A percentile compares a stretch with the other conserved stretches of the same genome.
phyloP scores from a whole-genome alignment of 2,329 filamentous ascomycete species.

The Paramyrothecium roridum region DNA sequence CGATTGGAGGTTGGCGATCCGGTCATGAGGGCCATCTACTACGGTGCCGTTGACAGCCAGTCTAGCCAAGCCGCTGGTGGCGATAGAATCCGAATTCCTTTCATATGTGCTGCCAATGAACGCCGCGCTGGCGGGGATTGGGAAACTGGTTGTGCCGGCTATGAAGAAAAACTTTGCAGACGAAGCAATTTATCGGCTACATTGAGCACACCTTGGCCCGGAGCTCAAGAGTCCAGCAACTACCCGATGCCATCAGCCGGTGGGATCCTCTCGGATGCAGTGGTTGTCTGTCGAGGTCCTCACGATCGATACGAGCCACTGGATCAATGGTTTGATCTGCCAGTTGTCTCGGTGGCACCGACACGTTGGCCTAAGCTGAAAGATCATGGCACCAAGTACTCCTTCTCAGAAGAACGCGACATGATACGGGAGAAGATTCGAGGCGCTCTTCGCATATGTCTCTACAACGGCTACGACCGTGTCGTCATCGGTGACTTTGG shows the following conservation, averaged over 20 bases:
- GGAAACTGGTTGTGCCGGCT: conserved; percentile 57
- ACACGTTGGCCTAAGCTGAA: conserved; percentile 72
- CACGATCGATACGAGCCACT: conserved; percentile 62
- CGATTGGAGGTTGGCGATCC: conserved; percentile 55
- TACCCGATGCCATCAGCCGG: conserved; percentile 71
- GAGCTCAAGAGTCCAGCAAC: conserved; percentile 43
- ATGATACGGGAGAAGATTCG: conserved; percentile 72
- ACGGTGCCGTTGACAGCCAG: conserved; percentile 40
- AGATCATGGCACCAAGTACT: conserved; percentile 64
- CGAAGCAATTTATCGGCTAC: conserved; percentile 71
- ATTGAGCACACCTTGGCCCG: conserved; percentile 58
- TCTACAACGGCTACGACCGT: conserved; percentile 52
- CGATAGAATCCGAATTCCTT: conserved; percentile 47
- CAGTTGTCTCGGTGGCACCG: conserved; percentile 72
- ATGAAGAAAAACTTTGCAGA: conserved; percentile 67
- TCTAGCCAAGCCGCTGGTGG: conserved; percentile 27
- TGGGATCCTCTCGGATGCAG: conserved; percentile 66
- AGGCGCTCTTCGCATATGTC: conserved; percentile 67
- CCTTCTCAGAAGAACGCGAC: conserved; percentile 67
- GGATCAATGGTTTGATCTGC: conserved; percentile 53
- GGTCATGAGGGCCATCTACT: conserved; percentile 57
- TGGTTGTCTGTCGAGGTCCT: conserved; percentile 71
- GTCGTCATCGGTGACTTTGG: conserved; percentile 65
- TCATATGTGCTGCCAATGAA: conserved; percentile 74
- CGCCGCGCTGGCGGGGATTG: conserved; percentile 76